Evolutionary conservation across 2,329 filamentous ascomycete genomes (phyloP).

Genomic region (Colletotrichum noveboracense): DNA sequence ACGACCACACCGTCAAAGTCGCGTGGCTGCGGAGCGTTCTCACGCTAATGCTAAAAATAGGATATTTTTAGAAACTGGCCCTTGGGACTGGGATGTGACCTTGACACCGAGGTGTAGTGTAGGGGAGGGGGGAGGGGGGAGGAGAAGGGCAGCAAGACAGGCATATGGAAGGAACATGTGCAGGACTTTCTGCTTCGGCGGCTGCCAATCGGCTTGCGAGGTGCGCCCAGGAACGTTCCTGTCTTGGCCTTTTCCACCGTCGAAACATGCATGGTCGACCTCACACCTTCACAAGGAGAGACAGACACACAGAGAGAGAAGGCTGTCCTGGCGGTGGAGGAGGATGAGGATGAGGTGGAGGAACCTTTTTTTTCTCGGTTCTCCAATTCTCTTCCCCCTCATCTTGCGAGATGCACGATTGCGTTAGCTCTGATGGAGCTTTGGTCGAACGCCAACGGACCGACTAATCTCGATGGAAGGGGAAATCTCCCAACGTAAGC

Average conservation of each 20-base stretch:
- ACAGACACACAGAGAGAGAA: neutral
- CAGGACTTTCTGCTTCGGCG: neutral
- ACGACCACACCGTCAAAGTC: neutral
- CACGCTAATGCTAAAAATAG: conserved; percentile 20
- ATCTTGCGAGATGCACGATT: neutral
- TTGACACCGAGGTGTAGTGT: neutral
- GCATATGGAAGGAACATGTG: neutral
- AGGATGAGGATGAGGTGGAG: neutral
- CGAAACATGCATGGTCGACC: conserved; percentile 12
- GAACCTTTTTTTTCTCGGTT: neutral
- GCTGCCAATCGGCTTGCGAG: conserved; percentile 8
- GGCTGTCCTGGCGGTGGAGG: neutral
- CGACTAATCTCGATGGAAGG: neutral
- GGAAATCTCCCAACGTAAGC: neutral
- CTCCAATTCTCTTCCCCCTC: neutral
- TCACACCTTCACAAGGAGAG: conserved; percentile 7
- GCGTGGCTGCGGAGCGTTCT: conserved; percentile 11
- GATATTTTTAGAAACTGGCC: conserved; percentile 18
- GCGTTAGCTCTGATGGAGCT: neutral
- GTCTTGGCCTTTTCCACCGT: neutral
- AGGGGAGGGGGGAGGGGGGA: neutral
- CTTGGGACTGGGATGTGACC: neutral
- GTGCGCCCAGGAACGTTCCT: conserved; percentile 1
- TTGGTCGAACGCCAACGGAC: neutral
- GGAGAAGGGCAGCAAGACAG: neutral